Percentiles rank a stretch among this genome's conserved stretches.
Evolutionary conservation across 2,329 filamentous ascomycete species (phyloP).

Genomic region (Gliomastix tumulicola): DNA sequence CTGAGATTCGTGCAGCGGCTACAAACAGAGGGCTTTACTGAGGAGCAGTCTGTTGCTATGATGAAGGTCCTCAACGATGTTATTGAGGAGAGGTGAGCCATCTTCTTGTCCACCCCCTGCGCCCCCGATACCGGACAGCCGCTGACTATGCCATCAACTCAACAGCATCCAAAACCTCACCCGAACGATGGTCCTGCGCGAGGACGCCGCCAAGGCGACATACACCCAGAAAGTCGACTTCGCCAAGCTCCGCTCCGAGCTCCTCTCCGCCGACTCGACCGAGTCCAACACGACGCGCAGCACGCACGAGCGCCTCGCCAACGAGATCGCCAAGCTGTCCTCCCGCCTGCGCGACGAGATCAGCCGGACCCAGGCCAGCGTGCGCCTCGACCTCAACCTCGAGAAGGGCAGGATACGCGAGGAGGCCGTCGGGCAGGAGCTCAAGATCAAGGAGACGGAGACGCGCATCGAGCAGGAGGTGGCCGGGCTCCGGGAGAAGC

Average conservation of each 20-base stretch:
- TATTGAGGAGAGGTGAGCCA: constrained; percentile 78
- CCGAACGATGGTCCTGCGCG: constrained; percentile 93
- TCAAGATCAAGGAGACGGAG: constrained; percentile 98
- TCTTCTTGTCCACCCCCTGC: not conserved
- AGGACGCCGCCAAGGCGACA: constrained; percentile 78
- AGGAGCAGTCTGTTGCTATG: constrained; percentile 94
- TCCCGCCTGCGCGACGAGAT: constrained; percentile 89
- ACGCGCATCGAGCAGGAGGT: constrained; percentile 98
- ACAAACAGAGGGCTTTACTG: constrained; percentile 86
- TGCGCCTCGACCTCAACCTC: constrained; percentile 86
- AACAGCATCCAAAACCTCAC: constrained; percentile 89
- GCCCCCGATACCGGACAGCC: not conserved
- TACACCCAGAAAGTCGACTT: constrained; percentile 94
- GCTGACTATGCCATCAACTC: not conserved
- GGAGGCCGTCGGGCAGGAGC: constrained; percentile 91
- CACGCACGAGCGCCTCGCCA: constrained; percentile 86
- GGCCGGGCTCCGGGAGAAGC: constrained; percentile 78
- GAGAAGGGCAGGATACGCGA: constrained; percentile 96
- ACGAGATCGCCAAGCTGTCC: constrained; percentile 91
- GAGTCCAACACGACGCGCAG: constrained; percentile 84
- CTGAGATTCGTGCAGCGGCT: constrained; percentile 92
- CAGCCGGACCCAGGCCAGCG: constrained; percentile 85
- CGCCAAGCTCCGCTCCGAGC: constrained; percentile 89
- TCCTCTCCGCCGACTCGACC: constrained; percentile 84
- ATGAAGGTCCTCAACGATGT: constrained; percentile 97